These are phyloP conservation scores for Nadsonia starkeyi-henricii DNA, from an alignment of 1,139 yeast genomes.

Conservation along the genomic window DNA sequence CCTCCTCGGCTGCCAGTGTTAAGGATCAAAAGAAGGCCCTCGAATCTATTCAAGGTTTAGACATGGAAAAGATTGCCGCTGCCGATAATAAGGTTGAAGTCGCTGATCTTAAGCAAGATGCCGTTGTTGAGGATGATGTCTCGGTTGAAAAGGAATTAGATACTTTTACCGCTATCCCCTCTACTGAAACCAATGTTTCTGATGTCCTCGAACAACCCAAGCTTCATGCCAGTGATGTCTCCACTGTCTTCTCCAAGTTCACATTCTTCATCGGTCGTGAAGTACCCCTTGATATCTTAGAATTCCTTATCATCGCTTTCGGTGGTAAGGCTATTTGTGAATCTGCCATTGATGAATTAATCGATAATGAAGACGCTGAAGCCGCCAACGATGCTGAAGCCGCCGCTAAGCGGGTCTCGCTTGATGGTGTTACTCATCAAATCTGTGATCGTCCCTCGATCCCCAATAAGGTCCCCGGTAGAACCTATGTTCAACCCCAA, in stretches of 20 bases:
- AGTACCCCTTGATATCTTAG: slow-evolving; percentile 84
- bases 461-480: slow-evolving; percentile 65
- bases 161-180: slow-evolving; percentile 43
- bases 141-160: slow-evolving; percentile 37
- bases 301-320: slow-evolving; percentile 71
- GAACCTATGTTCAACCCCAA: slow-evolving; percentile 94
- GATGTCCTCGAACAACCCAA: slow-evolving; percentile 75
- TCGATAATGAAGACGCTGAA: slow-evolving; percentile 24
- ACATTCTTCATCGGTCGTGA: slow-evolving; percentile 88
- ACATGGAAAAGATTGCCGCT: slow-evolving; percentile 30
- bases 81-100: slow-evolving; percentile 34
- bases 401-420: slow-evolving; percentile 32
- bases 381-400: slow-evolving; percentile 15
- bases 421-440: slow-evolving; percentile 75
- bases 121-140: slow-evolving; percentile 26
- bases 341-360: slow-evolving; percentile 67
- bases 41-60: slow-evolving; percentile 28
- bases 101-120: slow-evolving; percentile 21
- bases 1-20: slow-evolving; percentile 18
- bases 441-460: slow-evolving; percentile 85
- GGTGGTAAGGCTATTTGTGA: slow-evolving; percentile 86
- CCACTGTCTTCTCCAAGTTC: slow-evolving; percentile 54
- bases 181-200: slow-evolving; percentile 50
- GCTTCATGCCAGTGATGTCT: slow-evolving; percentile 39
- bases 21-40: slow-evolving; percentile 17